Evolutionary conservation across 805 yeast species (phyloP), one percentile per base, ranked within the genome.

Genomic region (Maudiozyma serrabonitensis): DNA sequence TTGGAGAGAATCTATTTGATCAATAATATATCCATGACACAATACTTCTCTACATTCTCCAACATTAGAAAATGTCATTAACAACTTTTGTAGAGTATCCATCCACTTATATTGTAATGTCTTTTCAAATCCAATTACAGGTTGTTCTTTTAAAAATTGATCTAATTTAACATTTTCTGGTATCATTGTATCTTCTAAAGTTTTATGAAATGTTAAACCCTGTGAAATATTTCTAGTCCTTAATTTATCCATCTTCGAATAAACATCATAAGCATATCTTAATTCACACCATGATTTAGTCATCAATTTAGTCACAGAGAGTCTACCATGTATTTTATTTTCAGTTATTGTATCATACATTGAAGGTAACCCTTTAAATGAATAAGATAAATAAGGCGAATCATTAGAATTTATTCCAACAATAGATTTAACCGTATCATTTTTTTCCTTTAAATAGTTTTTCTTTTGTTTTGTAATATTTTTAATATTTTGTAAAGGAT

Each of bases 201-300:
- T 56, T 28, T 60, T 59, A 62, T 84, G 90, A 4, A 68, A 68
- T 31, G 55, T 57, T 5, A 65, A 59, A 0, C 91, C 91, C 12
- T 66, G 54, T 2, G 50, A 49, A 71, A 82, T 73, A 2, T 75
- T 71, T 2, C 52, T 55, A 4, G 74, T 75, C 21, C 63, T 63
- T 32, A 56, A 60, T 2, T 56, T 56, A 2, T 62, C 64, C 6
- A 73, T 66, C 19, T 73, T 72, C 0, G 81, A 67, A 55, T 76
- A 84, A 0, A 79, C 59, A 23, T 73, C 71, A 59, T 79, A 84
- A 51, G 75, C 71, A 18, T 68, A 71, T 40, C 79, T 67, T 43
- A 84, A 64, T 62, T 85, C 91, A 68, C 93, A 85, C 86, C 88
- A 84, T 15, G 73, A 64, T 32, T 75, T 70, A 0, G 83, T 76